These are phyloP conservation scores for Cryphonectria nitschkei DNA, from an alignment of 2,329 filamentous ascomycete species.

Conservation along the genomic window DNA sequence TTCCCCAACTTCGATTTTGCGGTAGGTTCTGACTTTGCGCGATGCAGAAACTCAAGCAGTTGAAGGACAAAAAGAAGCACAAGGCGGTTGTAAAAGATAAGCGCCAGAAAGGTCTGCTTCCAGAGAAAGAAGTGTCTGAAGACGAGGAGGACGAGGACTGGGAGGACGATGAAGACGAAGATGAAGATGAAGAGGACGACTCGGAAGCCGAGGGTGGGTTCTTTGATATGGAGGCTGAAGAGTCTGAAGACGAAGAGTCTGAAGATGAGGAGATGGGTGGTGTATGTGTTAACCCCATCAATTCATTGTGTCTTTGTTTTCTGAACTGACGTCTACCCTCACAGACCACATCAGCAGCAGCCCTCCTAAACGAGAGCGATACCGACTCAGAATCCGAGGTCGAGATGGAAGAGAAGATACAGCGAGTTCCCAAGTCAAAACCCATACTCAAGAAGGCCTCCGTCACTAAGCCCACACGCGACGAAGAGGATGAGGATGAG, in stretches of 20 bases:
- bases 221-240: constrained; percentile 29
- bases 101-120: constrained; percentile 39
- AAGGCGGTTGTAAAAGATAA: constrained; percentile 45
- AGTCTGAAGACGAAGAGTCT: constrained; percentile 37
- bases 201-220: constrained; percentile 25
- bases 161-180: constrained; percentile 38
- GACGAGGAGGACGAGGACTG: constrained; percentile 35
- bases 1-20: background rate
- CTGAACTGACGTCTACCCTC: background rate
- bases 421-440: constrained; percentile 46
- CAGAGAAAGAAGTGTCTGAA: constrained; percentile 36
- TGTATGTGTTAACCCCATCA: background rate
- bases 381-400: constrained; percentile 68
- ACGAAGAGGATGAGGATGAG: constrained; percentile 47
- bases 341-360: constrained; percentile 56
- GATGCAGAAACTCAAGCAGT: constrained; percentile 44
- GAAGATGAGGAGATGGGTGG: constrained; percentile 30
- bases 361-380: constrained; percentile 62
- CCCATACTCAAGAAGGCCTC: constrained; percentile 47
- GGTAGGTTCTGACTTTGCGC: background rate
- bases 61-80: constrained; percentile 53
- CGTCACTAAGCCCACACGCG: constrained; percentile 39
- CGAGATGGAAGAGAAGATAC: constrained; percentile 75
- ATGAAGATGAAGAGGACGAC: constrained; percentile 36
- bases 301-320: constrained; percentile 20